Conservation (phyloP, 78 protist genomes). For the Dictyostelium firmibasis region DNA sequence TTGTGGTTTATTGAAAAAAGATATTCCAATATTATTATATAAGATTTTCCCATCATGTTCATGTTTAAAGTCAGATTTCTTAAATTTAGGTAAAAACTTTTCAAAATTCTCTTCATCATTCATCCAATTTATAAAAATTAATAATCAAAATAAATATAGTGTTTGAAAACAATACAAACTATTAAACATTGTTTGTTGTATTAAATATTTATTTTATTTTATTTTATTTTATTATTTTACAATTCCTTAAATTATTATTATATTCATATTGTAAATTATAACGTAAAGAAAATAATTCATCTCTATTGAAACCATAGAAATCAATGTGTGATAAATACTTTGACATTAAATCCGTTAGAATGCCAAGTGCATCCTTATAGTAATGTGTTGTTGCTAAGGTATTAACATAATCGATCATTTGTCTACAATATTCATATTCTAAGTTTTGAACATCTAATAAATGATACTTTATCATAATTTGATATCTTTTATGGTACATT, state of each 20-base stretch:
- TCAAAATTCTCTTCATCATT: not conserved
- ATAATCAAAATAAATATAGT: not conserved
- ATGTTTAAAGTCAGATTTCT: not conserved
- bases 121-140: not conserved
- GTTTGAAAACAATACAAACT: not conserved
- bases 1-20: not conserved
- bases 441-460: not conserved
- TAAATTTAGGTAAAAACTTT: not conserved
- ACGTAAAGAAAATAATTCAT: not conserved
- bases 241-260: not conserved
- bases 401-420: not conserved
- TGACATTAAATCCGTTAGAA: not conserved
- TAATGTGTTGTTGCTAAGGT: not conserved
- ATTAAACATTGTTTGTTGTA: no score
- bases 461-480: not conserved
- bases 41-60: not conserved
- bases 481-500: not conserved
- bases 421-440: not conserved
- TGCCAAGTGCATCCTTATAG: not conserved
- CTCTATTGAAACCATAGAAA: not conserved
- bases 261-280: not conserved
- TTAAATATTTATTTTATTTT: no score
- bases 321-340: not conserved
- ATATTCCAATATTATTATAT: not conserved
- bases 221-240: not conserved